Evolutionary conservation across 2,329 filamentous ascomycete species (phyloP).

Genomic region (Shiraia sp.): DNA sequence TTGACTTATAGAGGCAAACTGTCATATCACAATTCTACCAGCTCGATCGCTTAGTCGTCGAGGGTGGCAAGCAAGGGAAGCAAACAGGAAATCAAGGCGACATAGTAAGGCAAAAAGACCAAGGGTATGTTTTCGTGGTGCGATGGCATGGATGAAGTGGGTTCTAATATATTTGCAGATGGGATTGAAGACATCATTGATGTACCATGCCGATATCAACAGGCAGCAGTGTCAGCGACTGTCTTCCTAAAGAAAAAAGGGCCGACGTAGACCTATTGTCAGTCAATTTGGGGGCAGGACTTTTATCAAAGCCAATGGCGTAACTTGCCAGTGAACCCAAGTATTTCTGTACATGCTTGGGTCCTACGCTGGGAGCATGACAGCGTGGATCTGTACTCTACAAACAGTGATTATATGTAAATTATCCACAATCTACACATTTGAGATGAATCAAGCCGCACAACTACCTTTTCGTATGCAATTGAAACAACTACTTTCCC

Average conservation of each 20-base stretch:
- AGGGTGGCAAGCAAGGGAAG: conserved; percentile 80
- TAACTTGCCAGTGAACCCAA: too few species aligned
- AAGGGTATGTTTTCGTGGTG: conserved; percentile 63
- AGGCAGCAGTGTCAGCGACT: background rate
- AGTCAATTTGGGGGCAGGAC: background rate
- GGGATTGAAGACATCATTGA: conserved; percentile 19
- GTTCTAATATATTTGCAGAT: conserved; percentile 21
- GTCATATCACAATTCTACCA: conserved; percentile 94
- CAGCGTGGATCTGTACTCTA: too few species aligned
- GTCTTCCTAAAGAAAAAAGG: background rate
- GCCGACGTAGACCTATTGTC: background rate
- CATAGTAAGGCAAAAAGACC: conserved; percentile 76
- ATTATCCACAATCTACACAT: too few species aligned
- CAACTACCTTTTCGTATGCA: too few species aligned
- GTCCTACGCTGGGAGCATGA: too few species aligned
- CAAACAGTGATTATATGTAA: too few species aligned
- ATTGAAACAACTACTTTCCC: too few species aligned
- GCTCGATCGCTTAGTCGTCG: conserved; percentile 86
- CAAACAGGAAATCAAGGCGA: conserved; percentile 68
- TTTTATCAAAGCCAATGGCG: too few species aligned
- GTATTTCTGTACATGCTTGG: too few species aligned
- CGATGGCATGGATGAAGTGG: too few species aligned
- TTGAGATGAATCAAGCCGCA: too few species aligned
- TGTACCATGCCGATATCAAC: background rate
- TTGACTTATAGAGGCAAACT: conserved; percentile 78